A percentile compares a stretch with the other conserved stretches of the same genome.
Evolutionary conservation across 2,329 filamentous ascomycete genomes (phyloP).

Genomic region (Penicillium sclerotigenum): DNA sequence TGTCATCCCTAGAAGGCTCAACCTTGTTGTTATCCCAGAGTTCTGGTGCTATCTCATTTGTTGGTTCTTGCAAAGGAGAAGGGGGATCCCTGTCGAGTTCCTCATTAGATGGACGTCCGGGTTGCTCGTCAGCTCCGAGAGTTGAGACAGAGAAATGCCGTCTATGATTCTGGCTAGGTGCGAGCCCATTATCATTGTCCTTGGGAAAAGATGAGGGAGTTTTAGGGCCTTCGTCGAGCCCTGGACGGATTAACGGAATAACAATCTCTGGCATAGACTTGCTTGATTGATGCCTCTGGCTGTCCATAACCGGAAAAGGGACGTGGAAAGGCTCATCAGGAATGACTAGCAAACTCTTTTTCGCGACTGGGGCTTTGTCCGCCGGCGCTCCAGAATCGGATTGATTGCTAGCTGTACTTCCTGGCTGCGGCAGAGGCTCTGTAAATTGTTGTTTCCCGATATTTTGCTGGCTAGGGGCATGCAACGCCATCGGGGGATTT

Average conservation of each 20-base stretch:
- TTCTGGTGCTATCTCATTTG: background rate
- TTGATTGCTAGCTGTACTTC: background rate
- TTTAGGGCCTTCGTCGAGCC: slow-evolving; percentile 10
- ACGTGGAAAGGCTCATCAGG: slow-evolving; percentile 4
- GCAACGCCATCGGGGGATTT: background rate
- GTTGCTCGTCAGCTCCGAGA: slow-evolving; percentile 21
- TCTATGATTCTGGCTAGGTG: slow-evolving; percentile 7
- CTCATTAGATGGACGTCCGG: slow-evolving; percentile 1
- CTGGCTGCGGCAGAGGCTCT: background rate
- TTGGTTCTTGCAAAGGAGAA: slow-evolving; percentile 17
- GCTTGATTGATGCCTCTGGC: background rate
- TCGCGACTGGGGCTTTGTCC: background rate
- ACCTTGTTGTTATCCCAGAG: background rate
- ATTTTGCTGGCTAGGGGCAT: background rate
- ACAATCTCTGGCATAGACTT: background rate
- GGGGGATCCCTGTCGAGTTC: slow-evolving; percentile 10
- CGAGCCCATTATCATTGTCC: slow-evolving; percentile 5
- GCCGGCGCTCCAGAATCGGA: background rate
- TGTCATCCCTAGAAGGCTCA: background rate
- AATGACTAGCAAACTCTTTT: slow-evolving; percentile 9
- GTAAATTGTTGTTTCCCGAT: background rate
- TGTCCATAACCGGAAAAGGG: background rate
- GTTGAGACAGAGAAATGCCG: slow-evolving; percentile 28
- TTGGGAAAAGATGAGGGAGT: slow-evolving; percentile 9
- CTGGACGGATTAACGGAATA: slow-evolving; percentile 14